Evolutionary conservation across 306 rosid genomes (phyloP), one percentile per base, ranked within the genome.

Genomic region (Castanopsis chinensis): DNA sequence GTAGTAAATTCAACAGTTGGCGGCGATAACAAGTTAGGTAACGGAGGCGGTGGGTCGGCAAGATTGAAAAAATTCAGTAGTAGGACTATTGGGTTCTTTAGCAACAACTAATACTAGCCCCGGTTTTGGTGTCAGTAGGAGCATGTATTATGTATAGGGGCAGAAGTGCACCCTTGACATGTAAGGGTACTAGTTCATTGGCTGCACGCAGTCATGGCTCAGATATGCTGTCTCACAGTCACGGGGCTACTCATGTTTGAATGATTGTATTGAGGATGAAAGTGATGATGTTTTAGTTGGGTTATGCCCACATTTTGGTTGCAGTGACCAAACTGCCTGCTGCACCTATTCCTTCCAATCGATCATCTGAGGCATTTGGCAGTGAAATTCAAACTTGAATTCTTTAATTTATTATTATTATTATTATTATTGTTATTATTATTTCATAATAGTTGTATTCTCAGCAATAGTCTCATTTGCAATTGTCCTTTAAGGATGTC

Each of bases 161-260:
- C 59, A 89, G 99, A 86, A 95, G 98, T 69, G 92, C 98, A 2
- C 96, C 98, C 2, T 83, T 96, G 85, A 93, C 94, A 11, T 93
- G 98, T 84, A 96, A 85, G 84, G 82, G 91, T 35, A 90, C 98
- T 3, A 95, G 94, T 87, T 96, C 99, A 69, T 79, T 96, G 87
- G 98, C 99, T 20, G 94, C 99, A 13, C 19, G 96, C 99, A 13
- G 99, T 93, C n/a, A 83, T 96, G 98, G 99, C 99, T 80, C 99
- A 96, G 88, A 90, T 32, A 32, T 96, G 98, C 88, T 96, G 72
- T 96, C 99, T 11, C 99, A 95, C 77, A 85, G 98, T 11, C 99
- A 95, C 77, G 84, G 98, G 72, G 99, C 94, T 64, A 90, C 96
- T 77, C 99, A 91, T 77, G 94, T 95, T 17, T 95, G 99, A 98